Evolutionary conservation across 768 basidiomycete species (phyloP), one percentile per base, ranked within the genome.

Genomic region (Trametes cingulata): DNA sequence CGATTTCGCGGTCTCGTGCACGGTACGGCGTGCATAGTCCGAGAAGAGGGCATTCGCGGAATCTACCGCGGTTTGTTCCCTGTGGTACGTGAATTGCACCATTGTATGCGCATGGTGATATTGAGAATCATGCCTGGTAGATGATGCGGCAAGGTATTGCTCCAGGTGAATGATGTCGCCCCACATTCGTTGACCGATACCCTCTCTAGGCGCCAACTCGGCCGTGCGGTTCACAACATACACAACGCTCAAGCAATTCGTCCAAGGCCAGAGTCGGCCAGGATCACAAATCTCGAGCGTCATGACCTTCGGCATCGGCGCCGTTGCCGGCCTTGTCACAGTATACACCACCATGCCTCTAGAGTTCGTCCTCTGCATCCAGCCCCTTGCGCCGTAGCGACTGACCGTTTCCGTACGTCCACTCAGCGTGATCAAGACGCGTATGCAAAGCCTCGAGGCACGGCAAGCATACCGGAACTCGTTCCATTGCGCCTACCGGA

Each of bases 141-240:
- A 93, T 96, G 85, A 91, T 96, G 84, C 88, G 95, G 27, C 96
- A 98, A 85, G 95, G 94, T 41, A 41, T 27, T 3, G 27, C 29
- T 42, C 17, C 15, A 15, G 5, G 22, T 22, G 36, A 54, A 17
- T 12, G 24, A 14, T 27, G 4, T 6, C 19, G 22, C n/a, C 12
- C 8, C 20, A 8, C 20, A 6, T 22, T 36, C 42, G 22, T 47
- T 37, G 22, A 54, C 35, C 19, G n/a, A n/a, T 25, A 48, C 27
- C 19, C 19, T 33, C 10, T 33, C 10, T 33, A 70, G 69, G 70
- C 27, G 96, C 95, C 41, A 99, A 98, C 72, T 98, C 95, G 5
- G 95, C 97, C 10, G 86, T 98, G 29, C 83, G 96, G 33, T 98
- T 98, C 77, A 95, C 95, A 48, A 94, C 93, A 0, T 98, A 98